Evolutionary conservation across 2,329 filamentous ascomycete genomes (phyloP).

Genomic region (Exophiala aquamarina): DNA sequence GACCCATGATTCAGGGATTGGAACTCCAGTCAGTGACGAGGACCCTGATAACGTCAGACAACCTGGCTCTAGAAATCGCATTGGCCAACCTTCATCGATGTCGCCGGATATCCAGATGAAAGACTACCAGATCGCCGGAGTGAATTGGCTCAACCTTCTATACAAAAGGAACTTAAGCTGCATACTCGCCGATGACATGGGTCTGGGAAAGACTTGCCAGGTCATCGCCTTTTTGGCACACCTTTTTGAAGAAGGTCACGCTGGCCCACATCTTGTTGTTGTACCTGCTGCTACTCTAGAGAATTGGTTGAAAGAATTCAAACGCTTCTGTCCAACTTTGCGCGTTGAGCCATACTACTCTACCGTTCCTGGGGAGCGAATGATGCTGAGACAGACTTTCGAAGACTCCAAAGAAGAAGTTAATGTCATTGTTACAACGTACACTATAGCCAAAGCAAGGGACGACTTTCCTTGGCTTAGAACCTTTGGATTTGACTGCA

Average conservation of each 20-base stretch:
- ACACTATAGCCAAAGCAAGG: constrained; percentile 64
- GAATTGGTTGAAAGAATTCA: constrained; percentile 92
- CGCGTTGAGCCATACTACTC: constrained; percentile 74
- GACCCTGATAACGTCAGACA: constrained; percentile 42
- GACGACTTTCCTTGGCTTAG: constrained; percentile 65
- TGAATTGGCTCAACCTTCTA: constrained; percentile 90
- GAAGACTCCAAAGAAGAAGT: constrained; percentile 64
- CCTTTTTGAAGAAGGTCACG: constrained; percentile 67
- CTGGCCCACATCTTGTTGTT: constrained; percentile 78
- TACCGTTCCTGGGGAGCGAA: constrained; percentile 61
- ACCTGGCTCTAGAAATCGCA: constrained; percentile 40
- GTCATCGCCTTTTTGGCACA: constrained; percentile 90
- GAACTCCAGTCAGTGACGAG: constrained; percentile 56
- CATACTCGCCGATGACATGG: constrained; percentile 97
- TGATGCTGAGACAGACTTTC: constrained; percentile 66
- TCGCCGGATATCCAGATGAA: constrained; percentile 75
- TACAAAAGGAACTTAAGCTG: constrained; percentile 78
- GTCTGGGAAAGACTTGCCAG: constrained; percentile 90
- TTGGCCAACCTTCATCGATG: constrained; percentile 75
- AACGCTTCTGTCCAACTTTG: constrained; percentile 77
- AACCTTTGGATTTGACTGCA: constrained; percentile 56
- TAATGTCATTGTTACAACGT: constrained; percentile 71
- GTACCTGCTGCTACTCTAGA: constrained; percentile 92
- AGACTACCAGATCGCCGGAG: constrained; percentile 87
- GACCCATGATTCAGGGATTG: constrained; percentile 66